These are phyloP conservation scores for Boechera stricta DNA, from an alignment of 345 rosid species.

Conservation along the genomic window DNA sequence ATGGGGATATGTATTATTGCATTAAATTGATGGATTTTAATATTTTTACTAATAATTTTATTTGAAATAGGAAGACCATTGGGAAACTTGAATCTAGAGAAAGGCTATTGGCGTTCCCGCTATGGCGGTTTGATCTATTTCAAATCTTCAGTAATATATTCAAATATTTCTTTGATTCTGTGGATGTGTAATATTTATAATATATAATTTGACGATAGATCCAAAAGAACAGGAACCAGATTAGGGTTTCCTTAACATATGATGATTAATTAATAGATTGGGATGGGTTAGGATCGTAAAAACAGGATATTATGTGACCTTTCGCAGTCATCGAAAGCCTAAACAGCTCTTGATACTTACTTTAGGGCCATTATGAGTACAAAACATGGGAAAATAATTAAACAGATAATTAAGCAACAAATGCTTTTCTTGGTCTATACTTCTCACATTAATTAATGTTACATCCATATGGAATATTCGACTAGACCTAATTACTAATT, in stretches of 20 bases:
- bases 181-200: slow-evolving; percentile 6
- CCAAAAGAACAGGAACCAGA: slow-evolving; percentile 35
- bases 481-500: slow-evolving; percentile 12
- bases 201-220: slow-evolving; percentile 15
- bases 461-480: slow-evolving; percentile 40
- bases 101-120: slow-evolving; percentile 25
- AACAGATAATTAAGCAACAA: slow-evolving; percentile 15
- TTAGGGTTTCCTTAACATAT: slow-evolving; percentile 38
- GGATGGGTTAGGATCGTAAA: slow-evolving; percentile 27
- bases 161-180: slow-evolving; percentile 22
- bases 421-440: slow-evolving; percentile 24
- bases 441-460: slow-evolving; percentile 24
- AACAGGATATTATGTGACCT: slow-evolving; percentile 34
- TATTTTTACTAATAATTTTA: background rate
- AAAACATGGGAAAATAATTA: slow-evolving; percentile 17
- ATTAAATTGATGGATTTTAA: background rate
- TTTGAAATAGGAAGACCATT: slow-evolving; percentile 6
- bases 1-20: too few relatives aligned
- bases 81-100: slow-evolving; percentile 33
- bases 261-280: slow-evolving; percentile 24
- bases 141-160: slow-evolving; percentile 27
- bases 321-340: slow-evolving; percentile 36
- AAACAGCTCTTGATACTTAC: slow-evolving; percentile 39
- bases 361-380: slow-evolving; percentile 24
- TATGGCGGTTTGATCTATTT: slow-evolving; percentile 31